Evolutionary conservation across 345 rosid species (phyloP).

Genomic region (Murraya koenigii): DNA sequence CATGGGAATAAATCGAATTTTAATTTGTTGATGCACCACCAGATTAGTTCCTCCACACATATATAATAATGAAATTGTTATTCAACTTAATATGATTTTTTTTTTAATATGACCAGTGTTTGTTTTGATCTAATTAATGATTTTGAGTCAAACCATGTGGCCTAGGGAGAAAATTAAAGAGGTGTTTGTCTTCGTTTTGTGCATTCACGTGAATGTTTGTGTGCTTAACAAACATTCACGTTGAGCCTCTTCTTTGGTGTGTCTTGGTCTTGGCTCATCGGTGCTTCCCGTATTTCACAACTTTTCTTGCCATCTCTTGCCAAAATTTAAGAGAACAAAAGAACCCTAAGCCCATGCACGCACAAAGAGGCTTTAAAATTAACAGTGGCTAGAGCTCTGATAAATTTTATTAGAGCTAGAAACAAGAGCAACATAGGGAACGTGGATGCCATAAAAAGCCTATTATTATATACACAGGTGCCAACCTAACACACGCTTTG

Average conservation of each 20-base stretch:
- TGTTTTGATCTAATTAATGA: conserved; percentile 17
- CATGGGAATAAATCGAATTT: neutral
- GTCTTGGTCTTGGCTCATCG: neutral
- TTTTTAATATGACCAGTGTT: neutral
- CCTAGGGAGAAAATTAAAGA: neutral
- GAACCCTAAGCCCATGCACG: neutral
- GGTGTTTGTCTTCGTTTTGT: conserved; percentile 5
- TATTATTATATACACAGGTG: neutral
- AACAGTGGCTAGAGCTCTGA: neutral
- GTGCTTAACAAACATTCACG: conserved; percentile 41
- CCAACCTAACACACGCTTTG: conserved; percentile 15
- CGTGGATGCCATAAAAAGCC: neutral
- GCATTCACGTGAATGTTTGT: conserved; percentile 39
- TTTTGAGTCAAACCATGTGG: conserved; percentile 17
- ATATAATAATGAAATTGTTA: neutral
- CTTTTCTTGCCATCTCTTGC: neutral
- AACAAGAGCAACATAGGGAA: neutral
- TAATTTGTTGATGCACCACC: neutral
- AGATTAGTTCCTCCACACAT: neutral
- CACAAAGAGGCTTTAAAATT: neutral
- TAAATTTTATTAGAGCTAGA: neutral
- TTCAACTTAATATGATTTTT: neutral
- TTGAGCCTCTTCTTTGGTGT: neutral
- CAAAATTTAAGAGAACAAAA: neutral
- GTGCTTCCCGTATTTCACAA: conserved; percentile 19